phyloP scores from a whole-genome alignment of 2,329 filamentous ascomycete species.

The Pseudogymnoascus sp. region DNA sequence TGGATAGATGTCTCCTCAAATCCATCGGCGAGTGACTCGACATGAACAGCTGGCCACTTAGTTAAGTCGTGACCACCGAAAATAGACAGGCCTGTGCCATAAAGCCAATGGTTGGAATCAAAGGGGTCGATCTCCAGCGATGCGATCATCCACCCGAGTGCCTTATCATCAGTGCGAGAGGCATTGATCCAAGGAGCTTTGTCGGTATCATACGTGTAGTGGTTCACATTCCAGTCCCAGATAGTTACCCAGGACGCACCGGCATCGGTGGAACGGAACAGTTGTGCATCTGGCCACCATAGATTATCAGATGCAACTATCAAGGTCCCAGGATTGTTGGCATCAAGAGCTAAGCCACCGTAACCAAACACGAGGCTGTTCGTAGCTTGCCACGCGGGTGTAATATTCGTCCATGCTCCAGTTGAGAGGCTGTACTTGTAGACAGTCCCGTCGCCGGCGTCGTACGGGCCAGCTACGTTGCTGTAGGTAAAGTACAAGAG shows the following conservation, averaged over 20 bases:
- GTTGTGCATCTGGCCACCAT: conserved; percentile 52
- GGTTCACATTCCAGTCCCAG: conserved; percentile 44
- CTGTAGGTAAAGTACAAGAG: conserved; percentile 49
- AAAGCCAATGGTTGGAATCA: conserved; percentile 54
- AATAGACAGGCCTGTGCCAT: conserved; percentile 51
- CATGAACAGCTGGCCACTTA: conserved; percentile 44
- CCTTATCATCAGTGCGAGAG: conserved; percentile 36
- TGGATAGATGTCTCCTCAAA: conserved; percentile 48
- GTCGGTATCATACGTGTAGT: conserved; percentile 40
- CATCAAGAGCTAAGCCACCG: conserved; percentile 47
- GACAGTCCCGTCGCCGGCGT: conserved; percentile 46
- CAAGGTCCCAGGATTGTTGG: conserved; percentile 47
- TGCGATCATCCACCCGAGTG: conserved; percentile 56
- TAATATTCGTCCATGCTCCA: conserved; percentile 48
- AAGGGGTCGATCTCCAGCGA: conserved; percentile 49
- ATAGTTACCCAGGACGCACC: conserved; percentile 40
- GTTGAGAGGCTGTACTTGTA: conserved; percentile 46
- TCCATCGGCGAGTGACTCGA: conserved; percentile 45
- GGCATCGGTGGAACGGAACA: conserved; percentile 49
- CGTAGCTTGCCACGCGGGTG: conserved; percentile 38
- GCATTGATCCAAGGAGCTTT: conserved; percentile 49
- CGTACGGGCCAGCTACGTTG: conserved; percentile 50
- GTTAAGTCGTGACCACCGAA: conserved; percentile 48
- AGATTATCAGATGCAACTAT: conserved; percentile 51
- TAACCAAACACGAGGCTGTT: conserved; percentile 45